A percentile compares a stretch with the other conserved stretches of the same genome.
phyloP scores from a whole-genome alignment of 208 protist genomes.

The Wallacemonas collosoma region DNA sequence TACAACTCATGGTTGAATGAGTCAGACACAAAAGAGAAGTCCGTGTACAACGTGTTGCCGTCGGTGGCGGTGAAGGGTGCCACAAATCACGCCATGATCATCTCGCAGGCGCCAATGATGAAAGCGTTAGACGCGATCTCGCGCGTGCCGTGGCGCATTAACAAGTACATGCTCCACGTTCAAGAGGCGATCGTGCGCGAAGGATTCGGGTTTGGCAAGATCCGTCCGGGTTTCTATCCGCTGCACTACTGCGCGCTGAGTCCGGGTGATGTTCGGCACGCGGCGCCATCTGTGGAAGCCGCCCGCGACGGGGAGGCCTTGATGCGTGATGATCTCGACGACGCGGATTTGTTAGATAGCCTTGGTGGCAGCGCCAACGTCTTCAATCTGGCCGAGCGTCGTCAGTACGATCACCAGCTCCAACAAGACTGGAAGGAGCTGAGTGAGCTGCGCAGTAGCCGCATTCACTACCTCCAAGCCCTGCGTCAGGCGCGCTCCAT shows the following conservation, averaged over 20 bases:
- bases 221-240: conserved; percentile 88
- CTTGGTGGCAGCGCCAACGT: conserved; percentile 25
- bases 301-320: not conserved
- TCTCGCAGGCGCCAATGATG: conserved; percentile 92
- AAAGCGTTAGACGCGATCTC: conserved; percentile 90
- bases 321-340: conserved; percentile 30
- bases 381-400: conserved; percentile 72
- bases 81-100: conserved; percentile 91
- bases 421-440: conserved; percentile 84
- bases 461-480: conserved; percentile 89
- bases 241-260: conserved; percentile 79
- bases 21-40: conserved; percentile 89
- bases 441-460: conserved; percentile 80
- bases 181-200: conserved; percentile 92
- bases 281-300: not conserved
- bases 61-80: conserved; percentile 87
- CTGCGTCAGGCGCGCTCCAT: conserved; percentile 90
- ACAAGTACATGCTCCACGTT: conserved; percentile 93
- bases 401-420: conserved; percentile 66
- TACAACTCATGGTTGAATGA: conserved; percentile 91
- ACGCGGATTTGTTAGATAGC: conserved; percentile 16
- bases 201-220: conserved; percentile 92
- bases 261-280: conserved; percentile 59
- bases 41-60: conserved; percentile 90
- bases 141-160: conserved; percentile 91